A percentile compares a stretch with the other conserved stretches of the same genome.
These are phyloP conservation scores for Voacanga thouarsii DNA, from an alignment of 257 asterid genomes.

Conservation along the genomic window DNA sequence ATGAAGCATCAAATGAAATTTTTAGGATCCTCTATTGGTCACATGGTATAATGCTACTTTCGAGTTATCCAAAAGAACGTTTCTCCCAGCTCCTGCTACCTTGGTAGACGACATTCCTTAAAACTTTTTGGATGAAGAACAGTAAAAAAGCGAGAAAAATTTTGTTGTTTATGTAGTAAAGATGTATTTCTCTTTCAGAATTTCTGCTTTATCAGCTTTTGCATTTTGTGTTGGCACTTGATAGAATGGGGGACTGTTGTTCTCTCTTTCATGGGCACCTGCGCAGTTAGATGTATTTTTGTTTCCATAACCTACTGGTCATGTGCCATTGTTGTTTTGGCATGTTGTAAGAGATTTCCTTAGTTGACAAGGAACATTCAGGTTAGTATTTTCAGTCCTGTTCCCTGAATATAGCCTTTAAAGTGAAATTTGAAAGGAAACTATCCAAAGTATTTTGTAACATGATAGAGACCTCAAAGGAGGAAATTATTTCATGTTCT, in stretches of 20 bases:
- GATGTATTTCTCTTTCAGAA: neutral
- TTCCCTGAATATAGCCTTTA: neutral
- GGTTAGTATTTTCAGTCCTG: neutral
- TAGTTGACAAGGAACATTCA: neutral
- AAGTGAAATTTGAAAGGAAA: neutral
- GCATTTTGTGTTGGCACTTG: neutral
- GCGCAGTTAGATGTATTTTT: neutral
- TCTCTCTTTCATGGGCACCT: neutral
- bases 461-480: neutral
- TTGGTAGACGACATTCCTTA: neutral
- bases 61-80: neutral
- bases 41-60: neutral
- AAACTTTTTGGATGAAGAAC: neutral
- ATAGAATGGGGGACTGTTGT: no score
- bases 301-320: no score
- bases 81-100: neutral
- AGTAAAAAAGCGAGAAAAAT: neutral
- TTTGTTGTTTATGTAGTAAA: neutral
- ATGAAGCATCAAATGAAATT: neutral
- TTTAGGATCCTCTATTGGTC: neutral
- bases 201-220: neutral
- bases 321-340: neutral
- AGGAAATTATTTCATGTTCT: neutral
- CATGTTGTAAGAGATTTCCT: neutral
- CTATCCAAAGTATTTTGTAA: neutral